Evolutionary conservation across 1,284 basidiomycete species (phyloP).

Genomic region (Boletus holoroseus): DNA sequence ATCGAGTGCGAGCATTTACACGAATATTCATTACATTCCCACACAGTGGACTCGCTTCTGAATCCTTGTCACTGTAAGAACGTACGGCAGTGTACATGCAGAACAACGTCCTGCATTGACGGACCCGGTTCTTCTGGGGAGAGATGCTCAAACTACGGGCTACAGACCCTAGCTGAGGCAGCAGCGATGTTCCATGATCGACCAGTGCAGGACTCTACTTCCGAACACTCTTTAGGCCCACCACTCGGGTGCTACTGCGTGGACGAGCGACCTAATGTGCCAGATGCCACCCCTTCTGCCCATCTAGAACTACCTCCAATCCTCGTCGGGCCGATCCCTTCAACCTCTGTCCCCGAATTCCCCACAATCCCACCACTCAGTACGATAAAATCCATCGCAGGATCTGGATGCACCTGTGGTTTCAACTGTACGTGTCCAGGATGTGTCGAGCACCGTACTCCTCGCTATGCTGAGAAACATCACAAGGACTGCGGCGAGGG

Average conservation of each 20-base stretch:
- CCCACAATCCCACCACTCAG: conserved; percentile 56
- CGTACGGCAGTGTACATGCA: conserved; percentile 53
- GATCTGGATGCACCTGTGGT: conserved; percentile 66
- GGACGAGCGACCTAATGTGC: neutral
- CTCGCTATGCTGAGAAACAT: conserved; percentile 41
- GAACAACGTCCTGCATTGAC: conserved; percentile 17
- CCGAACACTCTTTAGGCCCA: conserved; percentile 6
- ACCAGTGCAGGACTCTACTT: conserved; percentile 4
- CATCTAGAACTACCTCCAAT: conserved; percentile 31
- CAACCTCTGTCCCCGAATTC: conserved; percentile 40
- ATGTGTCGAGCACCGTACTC: conserved; percentile 60
- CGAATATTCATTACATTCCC: conserved; percentile 8
- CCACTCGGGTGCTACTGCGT: conserved; percentile 15
- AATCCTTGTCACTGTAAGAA: conserved; percentile 61
- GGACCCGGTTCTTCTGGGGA: conserved; percentile 14
- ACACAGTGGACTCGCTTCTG: conserved; percentile 50
- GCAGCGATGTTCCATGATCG: conserved; percentile 39
- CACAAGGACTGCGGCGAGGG: conserved; percentile 53
- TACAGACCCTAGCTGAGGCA: conserved; percentile 48
- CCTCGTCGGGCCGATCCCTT: conserved; percentile 2
- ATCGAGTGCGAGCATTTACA: neutral
- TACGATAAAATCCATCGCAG: conserved; percentile 49
- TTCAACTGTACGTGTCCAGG: conserved; percentile 66
- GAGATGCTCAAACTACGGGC: conserved; percentile 26
- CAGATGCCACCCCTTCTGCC: conserved; percentile 1